Evolutionary conservation across 2,329 filamentous ascomycete species (phyloP), one percentile per base, ranked within the genome.

Genomic region (Phyllosticta citribraziliensis): DNA sequence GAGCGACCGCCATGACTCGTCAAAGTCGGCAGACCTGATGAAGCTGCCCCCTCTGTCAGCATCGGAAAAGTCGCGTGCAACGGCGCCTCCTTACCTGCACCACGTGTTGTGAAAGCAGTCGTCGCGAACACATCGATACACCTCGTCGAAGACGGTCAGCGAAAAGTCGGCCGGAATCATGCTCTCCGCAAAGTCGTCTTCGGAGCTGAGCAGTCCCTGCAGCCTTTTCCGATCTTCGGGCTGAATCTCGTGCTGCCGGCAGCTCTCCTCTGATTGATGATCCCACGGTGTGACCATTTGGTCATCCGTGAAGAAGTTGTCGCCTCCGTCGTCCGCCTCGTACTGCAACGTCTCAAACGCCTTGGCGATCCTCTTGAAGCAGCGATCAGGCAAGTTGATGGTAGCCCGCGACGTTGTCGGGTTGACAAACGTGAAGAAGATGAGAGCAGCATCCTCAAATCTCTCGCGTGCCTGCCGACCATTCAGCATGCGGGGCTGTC

Each of bases 51-150:
- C 25, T 14, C 33, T 33, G 53, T 60, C 47, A 52, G 50, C 2
- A n/a, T 10, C 12, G 1, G 30, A 33, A 19, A n/a, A 6, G 12
- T 11, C n/a, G 22, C 10, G 8, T 35, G 3, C 14, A 24, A 10
- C 11, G 6, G 14, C 5, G 8, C 11, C 3, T 22, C 61, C 58
- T 55, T 55, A 84, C 67, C 81, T 83, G 30, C 81, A 80, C 85
- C 86, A 88, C 0, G 86, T 88, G 67, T 88, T 88, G 14, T 84
- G 86, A 62, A 87, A 73, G 2, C 88, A 84, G 5, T 88, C 76
- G 63, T 87, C 85, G 70, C 86, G 87, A 72, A 88, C 82, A 65
- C 79, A 80, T n/a, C 72, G 71, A 67, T 85, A 79, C 0, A 84
- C 82, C 3, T 73, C 76, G 66, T 87, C 83, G 66, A 88, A 88